Evolutionary conservation across 805 yeast genomes (phyloP), one percentile per base, ranked within the genome.

Genomic region (Candida succiphila): DNA sequence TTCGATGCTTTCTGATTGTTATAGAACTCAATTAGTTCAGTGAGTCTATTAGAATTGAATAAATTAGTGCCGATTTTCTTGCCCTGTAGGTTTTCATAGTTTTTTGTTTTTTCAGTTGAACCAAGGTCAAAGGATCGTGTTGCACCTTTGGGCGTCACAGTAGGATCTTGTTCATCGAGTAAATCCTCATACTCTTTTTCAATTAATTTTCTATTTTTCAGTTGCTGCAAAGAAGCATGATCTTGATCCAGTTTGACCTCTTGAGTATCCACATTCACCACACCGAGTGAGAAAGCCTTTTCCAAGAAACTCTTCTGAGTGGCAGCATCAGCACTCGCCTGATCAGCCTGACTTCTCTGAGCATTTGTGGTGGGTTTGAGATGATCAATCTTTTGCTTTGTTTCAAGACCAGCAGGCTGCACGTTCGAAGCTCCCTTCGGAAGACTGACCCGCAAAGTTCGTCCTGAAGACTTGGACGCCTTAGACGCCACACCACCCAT

Each of bases 171-270:
- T n/a, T n/a, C n/a, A n/a, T n/a, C n/a, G 5, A 18, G 17, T 13
- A 25, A 9, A 31, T 14, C 7, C 4, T 30, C 13, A 20, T 25
- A 31, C 13, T 31, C 34, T 4, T 25, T n/a, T 12, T 31, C 22
- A 5, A 31, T 20, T 9, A 6, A 7, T 17, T 26, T 12, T 15
- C 29, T 26, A 5, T 18, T 27, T 10, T 17, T 20, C 17, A 32
- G 15, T 17, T 21, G 34, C 7, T 13, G 14, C 14, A 32, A 19
- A 8, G 34, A 25, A 17, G 25, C 34, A 17, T 32, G 34, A 19
- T 32, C n/a, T 14, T 25, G 4, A 14, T 26, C n/a, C 5, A 16
- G 6, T 17, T 25, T 22, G 4, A 10, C 9, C 6, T 15, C 3
- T 10, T 15, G 9, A 3, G 5, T 20, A 14, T 32, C 25, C 2